phyloP scores from a whole-genome alignment of 2,329 filamentous ascomycete genomes.

The Botrytis aclada region DNA sequence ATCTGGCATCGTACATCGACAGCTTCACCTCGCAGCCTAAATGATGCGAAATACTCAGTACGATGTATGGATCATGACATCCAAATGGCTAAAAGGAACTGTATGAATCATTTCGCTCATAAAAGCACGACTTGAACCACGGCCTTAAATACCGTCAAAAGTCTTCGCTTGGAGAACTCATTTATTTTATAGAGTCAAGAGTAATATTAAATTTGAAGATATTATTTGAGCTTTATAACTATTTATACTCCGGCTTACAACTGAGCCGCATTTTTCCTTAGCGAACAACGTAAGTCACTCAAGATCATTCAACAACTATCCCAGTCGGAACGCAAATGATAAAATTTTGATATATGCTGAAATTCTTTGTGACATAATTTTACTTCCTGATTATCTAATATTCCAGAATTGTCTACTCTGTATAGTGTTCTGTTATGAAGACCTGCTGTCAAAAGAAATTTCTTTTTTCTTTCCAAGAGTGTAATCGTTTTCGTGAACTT shows the following conservation, averaged over 20 bases:
- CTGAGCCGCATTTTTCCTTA: no score
- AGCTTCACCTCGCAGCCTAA: no score
- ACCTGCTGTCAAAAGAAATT: not conserved
- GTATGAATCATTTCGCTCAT: no score
- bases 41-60: no score
- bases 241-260: no score
- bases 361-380: not conserved
- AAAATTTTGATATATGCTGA: accelerated
- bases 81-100: no score
- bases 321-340: not conserved
- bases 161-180: no score
- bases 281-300: accelerated
- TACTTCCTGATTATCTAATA: not conserved
- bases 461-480: accelerated
- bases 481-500: not conserved
- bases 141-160: no score
- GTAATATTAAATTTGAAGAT: not conserved
- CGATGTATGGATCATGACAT: no score
- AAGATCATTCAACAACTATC: not conserved
- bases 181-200: not conserved
- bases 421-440: no score
- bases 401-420: not conserved
- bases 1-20: no score
- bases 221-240: not conserved
- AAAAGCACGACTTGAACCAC: no score